These are phyloP conservation scores for Climacium dendroides DNA, from an alignment of 225 moss, liverwort and hornwort species.

Conservation along the genomic window DNA sequence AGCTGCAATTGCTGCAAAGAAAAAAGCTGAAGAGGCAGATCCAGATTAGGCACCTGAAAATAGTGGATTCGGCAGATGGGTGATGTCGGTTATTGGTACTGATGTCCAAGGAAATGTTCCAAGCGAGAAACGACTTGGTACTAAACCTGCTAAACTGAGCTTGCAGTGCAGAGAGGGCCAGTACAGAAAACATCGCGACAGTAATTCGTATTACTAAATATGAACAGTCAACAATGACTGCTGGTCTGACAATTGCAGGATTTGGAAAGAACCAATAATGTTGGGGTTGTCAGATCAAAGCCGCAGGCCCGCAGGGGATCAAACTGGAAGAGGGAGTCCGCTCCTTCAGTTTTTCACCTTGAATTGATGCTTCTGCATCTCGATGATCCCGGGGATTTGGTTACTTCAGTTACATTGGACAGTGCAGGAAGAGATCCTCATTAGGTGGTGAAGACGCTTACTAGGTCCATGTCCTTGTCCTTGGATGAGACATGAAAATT, in stretches of 20 bases:
- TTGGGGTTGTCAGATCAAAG: not conserved
- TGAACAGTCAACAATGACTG: not conserved
- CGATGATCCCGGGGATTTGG: not conserved
- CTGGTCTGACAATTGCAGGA: not conserved
- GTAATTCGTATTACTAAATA: not conserved
- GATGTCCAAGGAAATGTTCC: not conserved
- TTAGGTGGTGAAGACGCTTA: not conserved
- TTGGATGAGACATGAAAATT: not conserved
- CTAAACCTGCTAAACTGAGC: not conserved
- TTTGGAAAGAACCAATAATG: not conserved
- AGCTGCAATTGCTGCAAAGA: not conserved
- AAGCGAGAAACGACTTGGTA: not conserved
- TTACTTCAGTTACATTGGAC: not conserved
- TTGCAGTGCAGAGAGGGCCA: not conserved
- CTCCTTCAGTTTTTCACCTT: not conserved
- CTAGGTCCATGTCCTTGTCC: no score
- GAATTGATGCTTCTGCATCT: not conserved
- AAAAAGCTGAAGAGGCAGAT: not conserved
- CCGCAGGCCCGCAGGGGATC: not conserved
- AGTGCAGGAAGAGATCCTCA: not conserved
- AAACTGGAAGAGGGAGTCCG: no score
- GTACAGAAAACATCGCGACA: not conserved
- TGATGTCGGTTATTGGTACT: not conserved
- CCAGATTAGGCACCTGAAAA: constrained; percentile 1
- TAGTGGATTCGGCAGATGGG: not conserved